These are phyloP conservation scores for Sclerotinia nivalis DNA, from an alignment of 2,329 filamentous ascomycete species.

Conservation along the genomic window DNA sequence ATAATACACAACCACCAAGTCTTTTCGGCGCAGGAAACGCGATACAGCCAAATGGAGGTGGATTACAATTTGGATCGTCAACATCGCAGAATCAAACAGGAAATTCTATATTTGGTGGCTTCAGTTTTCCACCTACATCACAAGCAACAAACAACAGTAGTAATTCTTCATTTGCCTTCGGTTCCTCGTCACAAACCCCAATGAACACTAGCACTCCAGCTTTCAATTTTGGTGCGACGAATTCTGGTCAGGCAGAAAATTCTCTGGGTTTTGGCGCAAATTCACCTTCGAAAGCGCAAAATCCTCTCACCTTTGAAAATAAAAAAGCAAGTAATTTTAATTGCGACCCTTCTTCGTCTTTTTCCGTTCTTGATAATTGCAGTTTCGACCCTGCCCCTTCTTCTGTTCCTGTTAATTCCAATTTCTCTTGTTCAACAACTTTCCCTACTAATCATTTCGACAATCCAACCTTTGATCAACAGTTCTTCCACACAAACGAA, in stretches of 20 bases:
- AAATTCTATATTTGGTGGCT: slow-evolving; percentile 8
- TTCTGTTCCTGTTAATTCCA: background rate
- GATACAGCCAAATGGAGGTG: slow-evolving; percentile 10
- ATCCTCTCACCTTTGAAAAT: slow-evolving; percentile 14
- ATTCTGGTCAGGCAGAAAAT: slow-evolving; percentile 8
- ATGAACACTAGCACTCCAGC: slow-evolving; percentile 9
- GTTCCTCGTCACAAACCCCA: slow-evolving; percentile 17
- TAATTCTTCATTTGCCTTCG: slow-evolving; percentile 17
- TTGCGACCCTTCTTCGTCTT: background rate
- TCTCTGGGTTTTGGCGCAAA: slow-evolving; percentile 16
- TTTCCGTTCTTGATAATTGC: background rate
- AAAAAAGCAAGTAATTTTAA: slow-evolving; percentile 21
- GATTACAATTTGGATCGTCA: slow-evolving; percentile 18
- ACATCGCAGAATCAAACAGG: background rate
- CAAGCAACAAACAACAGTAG: slow-evolving; percentile 4
- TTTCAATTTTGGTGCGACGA: slow-evolving; percentile 13
- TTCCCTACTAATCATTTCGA: background rate
- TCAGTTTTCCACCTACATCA: slow-evolving; percentile 16
- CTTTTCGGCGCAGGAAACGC: slow-evolving; percentile 8
- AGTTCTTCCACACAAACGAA: background rate
- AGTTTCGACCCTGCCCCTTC: background rate
- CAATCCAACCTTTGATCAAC: slow-evolving; percentile 2
- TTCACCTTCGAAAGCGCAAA: slow-evolving; percentile 10
- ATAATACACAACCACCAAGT: slow-evolving; percentile 9
- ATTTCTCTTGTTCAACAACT: background rate